Evolutionary conservation across 306 rosid species (phyloP).

Genomic region (Vigna reflexopilosa): DNA sequence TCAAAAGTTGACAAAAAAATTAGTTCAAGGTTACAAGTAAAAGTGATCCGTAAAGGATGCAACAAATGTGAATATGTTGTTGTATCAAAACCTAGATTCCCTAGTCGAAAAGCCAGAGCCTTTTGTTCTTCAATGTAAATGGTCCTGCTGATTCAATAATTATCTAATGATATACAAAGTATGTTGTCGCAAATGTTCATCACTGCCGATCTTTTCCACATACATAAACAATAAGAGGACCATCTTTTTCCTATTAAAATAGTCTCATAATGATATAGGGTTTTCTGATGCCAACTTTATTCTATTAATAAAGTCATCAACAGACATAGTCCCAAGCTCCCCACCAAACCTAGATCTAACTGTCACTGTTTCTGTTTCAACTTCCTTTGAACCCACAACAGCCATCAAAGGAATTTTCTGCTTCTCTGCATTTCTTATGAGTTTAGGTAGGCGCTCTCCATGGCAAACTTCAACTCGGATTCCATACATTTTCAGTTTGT

Average conservation of each 20-base stretch:
- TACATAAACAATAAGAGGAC: constrained; percentile 14
- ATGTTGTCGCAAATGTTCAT: background rate
- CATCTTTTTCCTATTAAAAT: constrained; percentile 5
- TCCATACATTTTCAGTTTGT: constrained; percentile 67
- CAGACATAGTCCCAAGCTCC: constrained; percentile 78
- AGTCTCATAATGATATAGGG: constrained; percentile 58
- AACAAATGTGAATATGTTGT: background rate
- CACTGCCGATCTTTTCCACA: constrained; percentile 5
- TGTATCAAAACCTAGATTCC: background rate
- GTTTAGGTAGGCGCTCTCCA: constrained; percentile 92
- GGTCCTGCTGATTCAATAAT: background rate
- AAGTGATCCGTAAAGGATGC: background rate
- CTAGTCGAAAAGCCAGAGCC: background rate
- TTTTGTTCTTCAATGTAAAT: constrained; percentile 1
- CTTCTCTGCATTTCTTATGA: constrained; percentile 93
- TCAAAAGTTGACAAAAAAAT: background rate
- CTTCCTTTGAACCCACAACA: constrained; percentile 91
- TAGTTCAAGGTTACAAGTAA: background rate
- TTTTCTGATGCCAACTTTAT: constrained; percentile 64
- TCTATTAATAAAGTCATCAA: constrained; percentile 79
- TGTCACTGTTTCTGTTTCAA: constrained; percentile 75
- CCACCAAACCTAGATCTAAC: constrained; percentile 89
- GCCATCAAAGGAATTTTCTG: constrained; percentile 95
- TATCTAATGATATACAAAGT: background rate
- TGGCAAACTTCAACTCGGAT: constrained; percentile 83